Percentiles rank a stretch among this genome's conserved stretches.
phyloP scores from a whole-genome alignment of 2,329 filamentous ascomycete genomes.

The Cladosporium sp. region DNA sequence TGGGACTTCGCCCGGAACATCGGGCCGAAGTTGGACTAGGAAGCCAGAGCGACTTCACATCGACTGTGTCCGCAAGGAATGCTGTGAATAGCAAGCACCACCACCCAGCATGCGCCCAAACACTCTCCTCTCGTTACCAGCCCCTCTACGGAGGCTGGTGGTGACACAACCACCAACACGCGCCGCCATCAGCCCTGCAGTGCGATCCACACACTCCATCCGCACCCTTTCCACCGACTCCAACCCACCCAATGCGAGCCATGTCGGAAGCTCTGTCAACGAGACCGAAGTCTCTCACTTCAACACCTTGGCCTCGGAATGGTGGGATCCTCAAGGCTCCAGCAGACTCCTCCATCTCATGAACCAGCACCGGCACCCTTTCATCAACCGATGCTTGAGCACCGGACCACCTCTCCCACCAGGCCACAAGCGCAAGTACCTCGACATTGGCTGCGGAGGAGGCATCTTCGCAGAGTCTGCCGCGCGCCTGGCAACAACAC shows the following conservation, averaged over 20 bases:
- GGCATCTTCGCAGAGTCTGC: conserved; percentile 94
- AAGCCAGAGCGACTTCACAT: too few species aligned
- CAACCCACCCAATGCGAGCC: conserved; percentile 1
- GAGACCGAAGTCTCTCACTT: conserved; percentile 91
- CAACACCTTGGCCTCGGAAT: conserved; percentile 85
- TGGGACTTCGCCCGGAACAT: too few species aligned
- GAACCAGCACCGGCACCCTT: conserved; percentile 95
- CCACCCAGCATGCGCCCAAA: background rate
- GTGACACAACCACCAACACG: background rate
- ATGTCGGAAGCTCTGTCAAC: conserved; percentile 68
- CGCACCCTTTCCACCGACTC: conserved; percentile 15
- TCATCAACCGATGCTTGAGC: conserved; percentile 69
- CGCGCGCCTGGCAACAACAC: conserved; percentile 65
- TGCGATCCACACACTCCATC: background rate
- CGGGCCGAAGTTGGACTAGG: background rate
- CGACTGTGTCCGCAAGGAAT: background rate
- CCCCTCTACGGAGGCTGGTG: background rate
- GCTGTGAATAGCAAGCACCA: background rate
- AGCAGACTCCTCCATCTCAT: conserved; percentile 93
- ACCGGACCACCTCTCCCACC: conserved; percentile 45
- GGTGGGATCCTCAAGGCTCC: conserved; percentile 96
- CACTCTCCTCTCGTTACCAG: conserved; percentile 5
- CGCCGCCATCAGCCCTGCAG: background rate
- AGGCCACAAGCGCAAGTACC: conserved; percentile 60
- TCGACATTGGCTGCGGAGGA: conserved; percentile 93